These are phyloP conservation scores for Chrysosporium queenslandicum DNA, from an alignment of 2,329 filamentous ascomycete species.

Conservation along the genomic window DNA sequence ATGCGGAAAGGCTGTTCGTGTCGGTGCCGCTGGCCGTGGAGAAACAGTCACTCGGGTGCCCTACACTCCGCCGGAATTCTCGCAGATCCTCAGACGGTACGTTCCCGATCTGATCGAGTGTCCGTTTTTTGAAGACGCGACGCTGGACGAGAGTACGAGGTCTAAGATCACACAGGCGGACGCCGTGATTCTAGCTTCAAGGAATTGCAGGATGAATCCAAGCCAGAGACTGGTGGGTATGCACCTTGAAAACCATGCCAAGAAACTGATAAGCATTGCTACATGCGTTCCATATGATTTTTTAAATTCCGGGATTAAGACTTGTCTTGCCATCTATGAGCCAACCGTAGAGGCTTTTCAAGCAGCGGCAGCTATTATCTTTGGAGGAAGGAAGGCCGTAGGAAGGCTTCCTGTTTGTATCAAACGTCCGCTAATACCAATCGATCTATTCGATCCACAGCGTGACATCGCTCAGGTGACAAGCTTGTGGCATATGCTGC, in stretches of 20 bases:
- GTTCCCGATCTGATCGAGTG: conserved; percentile 26
- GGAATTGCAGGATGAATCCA: conserved; percentile 32
- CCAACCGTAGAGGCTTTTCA: conserved; percentile 36
- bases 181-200: conserved; percentile 32
- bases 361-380: conserved; percentile 33
- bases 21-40: conserved; percentile 34
- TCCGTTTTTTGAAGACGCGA: conserved; percentile 24
- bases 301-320: conserved; percentile 28
- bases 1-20: conserved; percentile 26
- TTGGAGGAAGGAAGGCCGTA: conserved; percentile 24
- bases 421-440: conserved; percentile 15
- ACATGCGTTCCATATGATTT: conserved; percentile 40
- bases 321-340: conserved; percentile 39
- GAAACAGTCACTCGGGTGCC: conserved; percentile 27
- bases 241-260: conserved; percentile 24
- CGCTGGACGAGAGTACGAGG: conserved; percentile 27
- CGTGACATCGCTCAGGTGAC: conserved; percentile 8
- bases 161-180: conserved; percentile 29
- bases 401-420: conserved; percentile 31
- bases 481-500: conserved; percentile 13
- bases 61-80: conserved; percentile 27
- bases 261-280: conserved; percentile 32
- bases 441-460: conserved; percentile 9
- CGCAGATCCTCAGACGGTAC: conserved; percentile 25
- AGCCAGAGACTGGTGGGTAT: conserved; percentile 31